Evolutionary conservation across 2,329 filamentous ascomycete genomes (phyloP).

Genomic region (Aspergillus brunneoviolaceus): DNA sequence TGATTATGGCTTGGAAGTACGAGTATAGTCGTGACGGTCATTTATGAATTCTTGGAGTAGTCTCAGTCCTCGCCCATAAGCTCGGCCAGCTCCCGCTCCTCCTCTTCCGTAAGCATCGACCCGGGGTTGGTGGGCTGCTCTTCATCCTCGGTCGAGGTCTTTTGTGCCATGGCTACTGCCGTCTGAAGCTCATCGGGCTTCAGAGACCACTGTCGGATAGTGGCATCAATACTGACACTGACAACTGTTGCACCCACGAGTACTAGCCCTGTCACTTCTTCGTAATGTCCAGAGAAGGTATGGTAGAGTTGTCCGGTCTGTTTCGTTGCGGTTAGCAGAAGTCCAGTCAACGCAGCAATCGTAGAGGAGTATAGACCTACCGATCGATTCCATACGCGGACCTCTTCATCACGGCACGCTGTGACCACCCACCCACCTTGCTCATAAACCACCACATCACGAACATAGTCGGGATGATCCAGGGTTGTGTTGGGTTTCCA

Average conservation of each 20-base stretch:
- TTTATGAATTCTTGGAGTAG: not conserved
- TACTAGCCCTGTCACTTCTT: slow-evolving; percentile 83
- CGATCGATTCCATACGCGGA: slow-evolving; percentile 80
- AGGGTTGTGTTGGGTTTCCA: slow-evolving; percentile 73
- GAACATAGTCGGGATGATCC: slow-evolving; percentile 84
- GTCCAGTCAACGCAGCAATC: not conserved
- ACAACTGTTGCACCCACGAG: slow-evolving; percentile 61
- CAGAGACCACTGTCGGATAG: slow-evolving; percentile 80
- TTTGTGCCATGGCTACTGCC: slow-evolving; percentile 52
- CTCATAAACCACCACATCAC: slow-evolving; percentile 69
- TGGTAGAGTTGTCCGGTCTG: slow-evolving; percentile 71
- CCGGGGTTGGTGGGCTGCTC: slow-evolving; percentile 50
- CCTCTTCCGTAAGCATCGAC: slow-evolving; percentile 73
- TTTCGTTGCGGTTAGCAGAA: not conserved
- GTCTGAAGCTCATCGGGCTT: slow-evolving; percentile 59
- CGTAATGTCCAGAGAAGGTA: slow-evolving; percentile 75
- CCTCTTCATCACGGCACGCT: slow-evolving; percentile 84
- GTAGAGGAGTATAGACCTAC: slow-evolving; percentile 31
- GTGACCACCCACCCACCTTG: slow-evolving; percentile 79
- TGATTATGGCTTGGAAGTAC: not conserved
- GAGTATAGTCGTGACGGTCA: not conserved
- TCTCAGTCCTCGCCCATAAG: slow-evolving; percentile 70
- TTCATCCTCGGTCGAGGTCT: slow-evolving; percentile 46
- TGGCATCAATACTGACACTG: slow-evolving; percentile 88
- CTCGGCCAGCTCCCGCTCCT: slow-evolving; percentile 88